Percentiles rank a stretch among this genome's conserved stretches.
phyloP scores from a whole-genome alignment of 2,329 filamentous ascomycete species.

The Penicillium sp. region DNA sequence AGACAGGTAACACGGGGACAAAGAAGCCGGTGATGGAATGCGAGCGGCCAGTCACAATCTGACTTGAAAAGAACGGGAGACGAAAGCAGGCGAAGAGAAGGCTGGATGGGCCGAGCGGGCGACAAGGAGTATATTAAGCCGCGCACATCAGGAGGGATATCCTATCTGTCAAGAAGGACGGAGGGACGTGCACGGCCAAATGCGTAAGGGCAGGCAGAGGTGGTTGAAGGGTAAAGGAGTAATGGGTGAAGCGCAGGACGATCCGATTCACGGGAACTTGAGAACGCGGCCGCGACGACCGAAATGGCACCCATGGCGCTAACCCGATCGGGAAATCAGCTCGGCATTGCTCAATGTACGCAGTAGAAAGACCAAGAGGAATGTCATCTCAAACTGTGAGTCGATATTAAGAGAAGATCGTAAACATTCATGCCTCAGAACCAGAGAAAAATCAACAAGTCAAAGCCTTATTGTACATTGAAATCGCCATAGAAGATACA shows the following conservation, averaged over 20 bases:
- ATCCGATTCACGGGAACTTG: constrained; percentile 5
- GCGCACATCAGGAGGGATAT: constrained; percentile 9
- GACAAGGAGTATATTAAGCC: constrained; percentile 1
- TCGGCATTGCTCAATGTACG: constrained; percentile 7
- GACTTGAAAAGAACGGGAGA: neutral
- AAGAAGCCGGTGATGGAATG: constrained; percentile 3
- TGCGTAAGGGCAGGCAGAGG: constrained; percentile 3
- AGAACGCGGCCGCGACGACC: constrained; percentile 1
- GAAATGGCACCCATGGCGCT: constrained; percentile 17
- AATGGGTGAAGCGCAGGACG: constrained; percentile 3
- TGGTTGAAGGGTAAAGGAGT: constrained; percentile 4
- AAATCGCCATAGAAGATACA: constrained; percentile 60
- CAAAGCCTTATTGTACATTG: constrained; percentile 36
- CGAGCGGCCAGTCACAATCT: neutral
- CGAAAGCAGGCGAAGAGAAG: constrained; percentile 2
- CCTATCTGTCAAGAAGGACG: neutral
- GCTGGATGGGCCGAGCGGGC: constrained; percentile 10
- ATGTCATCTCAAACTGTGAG: too few relatives aligned
- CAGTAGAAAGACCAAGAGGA: neutral
- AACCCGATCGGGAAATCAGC: constrained; percentile 30
- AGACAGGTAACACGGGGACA: neutral
- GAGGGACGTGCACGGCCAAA: neutral
- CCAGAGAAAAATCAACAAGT: too few relatives aligned
- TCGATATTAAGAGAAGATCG: too few relatives aligned
- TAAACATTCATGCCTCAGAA: too few relatives aligned